phyloP scores from a whole-genome alignment of 169 alveolate species.

The Eimeria sp. region DNA sequence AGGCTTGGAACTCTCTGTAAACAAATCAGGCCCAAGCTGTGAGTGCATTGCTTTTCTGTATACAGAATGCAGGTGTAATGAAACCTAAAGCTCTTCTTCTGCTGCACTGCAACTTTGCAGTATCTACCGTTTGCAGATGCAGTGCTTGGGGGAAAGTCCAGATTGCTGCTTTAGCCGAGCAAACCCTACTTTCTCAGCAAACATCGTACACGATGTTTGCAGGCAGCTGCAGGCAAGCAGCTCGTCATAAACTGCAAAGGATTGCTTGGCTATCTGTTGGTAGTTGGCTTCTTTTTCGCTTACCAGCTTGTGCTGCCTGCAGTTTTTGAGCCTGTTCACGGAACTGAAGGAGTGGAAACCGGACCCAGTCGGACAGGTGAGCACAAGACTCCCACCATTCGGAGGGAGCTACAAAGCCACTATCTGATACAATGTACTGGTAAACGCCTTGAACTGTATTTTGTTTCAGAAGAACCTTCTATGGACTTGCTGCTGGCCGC shows the following conservation, averaged over 20 bases:
- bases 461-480: neutral
- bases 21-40: conserved; percentile 42
- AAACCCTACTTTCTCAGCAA: too few species aligned
- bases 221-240: too few species aligned
- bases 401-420: neutral
- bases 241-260: neutral
- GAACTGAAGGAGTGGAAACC: neutral
- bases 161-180: neutral
- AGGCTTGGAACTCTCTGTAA: conserved; percentile 20
- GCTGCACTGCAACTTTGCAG: neutral
- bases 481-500: conserved; percentile 47
- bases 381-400: neutral
- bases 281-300: neutral
- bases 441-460: neutral
- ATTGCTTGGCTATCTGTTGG: neutral
- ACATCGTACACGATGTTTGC: neutral
- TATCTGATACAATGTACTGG: neutral
- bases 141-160: neutral
- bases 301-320: neutral
- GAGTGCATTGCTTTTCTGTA: neutral
- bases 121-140: neutral
- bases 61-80: neutral
- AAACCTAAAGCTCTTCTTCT: neutral
- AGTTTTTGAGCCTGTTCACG: conserved; percentile 7
- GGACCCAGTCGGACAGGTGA: neutral